Conservation (phyloP, 352 stramenopile genomes). For the Phytopythium delawarense region DNA sequence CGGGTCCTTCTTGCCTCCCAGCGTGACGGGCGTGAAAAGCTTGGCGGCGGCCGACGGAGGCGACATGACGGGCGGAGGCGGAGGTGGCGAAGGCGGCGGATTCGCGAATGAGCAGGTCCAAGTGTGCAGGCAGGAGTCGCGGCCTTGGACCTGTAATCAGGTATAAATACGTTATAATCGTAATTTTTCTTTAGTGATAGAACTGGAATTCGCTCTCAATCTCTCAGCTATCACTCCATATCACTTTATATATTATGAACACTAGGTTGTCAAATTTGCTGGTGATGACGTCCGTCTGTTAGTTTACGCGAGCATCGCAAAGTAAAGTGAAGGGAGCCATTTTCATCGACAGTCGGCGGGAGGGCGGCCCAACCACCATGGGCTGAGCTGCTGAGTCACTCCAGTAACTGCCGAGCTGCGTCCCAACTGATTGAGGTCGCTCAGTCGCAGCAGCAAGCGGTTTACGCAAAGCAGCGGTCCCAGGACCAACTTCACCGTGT, state of each 20-base stretch:
- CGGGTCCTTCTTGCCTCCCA: conserved; percentile 49
- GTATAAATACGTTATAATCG: not conserved
- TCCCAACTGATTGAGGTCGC: too few relatives aligned
- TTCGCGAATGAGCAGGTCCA: not conserved
- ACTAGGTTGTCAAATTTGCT: not conserved
- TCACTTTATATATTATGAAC: not conserved
- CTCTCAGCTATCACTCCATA: too few relatives aligned
- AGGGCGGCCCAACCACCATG: too few relatives aligned
- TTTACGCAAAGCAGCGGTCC: too few relatives aligned
- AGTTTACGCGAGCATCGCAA: not conserved
- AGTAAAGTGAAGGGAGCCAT: not conserved
- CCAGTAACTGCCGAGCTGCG: too few relatives aligned
- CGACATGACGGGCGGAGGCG: not conserved
- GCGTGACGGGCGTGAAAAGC: conserved; percentile 57
- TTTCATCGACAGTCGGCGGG: too few relatives aligned
- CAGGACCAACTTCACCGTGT: too few relatives aligned
- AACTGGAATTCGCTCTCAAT: not conserved
- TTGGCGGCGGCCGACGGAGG: conserved; percentile 18
- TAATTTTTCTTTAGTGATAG: not conserved
- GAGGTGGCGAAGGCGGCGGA: not conserved
- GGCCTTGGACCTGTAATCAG: too few relatives aligned
- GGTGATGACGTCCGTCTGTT: not conserved
- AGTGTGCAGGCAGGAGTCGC: not conserved
- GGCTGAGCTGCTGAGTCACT: too few relatives aligned
- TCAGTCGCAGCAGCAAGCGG: too few relatives aligned